Evolutionary conservation across 306 rosid genomes (phyloP).

Genomic region (Bauhinia variegata): DNA sequence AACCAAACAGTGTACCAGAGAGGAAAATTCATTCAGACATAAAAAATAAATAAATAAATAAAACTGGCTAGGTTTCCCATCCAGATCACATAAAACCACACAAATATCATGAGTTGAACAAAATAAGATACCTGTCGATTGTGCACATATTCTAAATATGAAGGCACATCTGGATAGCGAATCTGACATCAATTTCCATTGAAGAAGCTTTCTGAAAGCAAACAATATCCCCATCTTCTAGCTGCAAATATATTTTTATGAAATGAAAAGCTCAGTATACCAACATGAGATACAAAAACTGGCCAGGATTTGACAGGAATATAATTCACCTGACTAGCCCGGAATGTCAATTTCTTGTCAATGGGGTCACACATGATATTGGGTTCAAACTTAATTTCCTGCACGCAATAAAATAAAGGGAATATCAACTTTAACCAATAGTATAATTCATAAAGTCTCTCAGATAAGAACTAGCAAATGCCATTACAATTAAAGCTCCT

Average conservation of each 20-base stretch:
- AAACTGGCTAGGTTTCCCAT: neutral
- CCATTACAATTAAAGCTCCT: neutral
- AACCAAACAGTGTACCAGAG: too few species aligned
- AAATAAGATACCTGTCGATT: constrained; percentile 76
- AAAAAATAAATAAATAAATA: constrained; percentile 1
- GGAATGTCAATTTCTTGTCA: constrained; percentile 78
- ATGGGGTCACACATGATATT: constrained; percentile 90
- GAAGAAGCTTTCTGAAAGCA: constrained; percentile 79
- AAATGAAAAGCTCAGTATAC: constrained; percentile 5
- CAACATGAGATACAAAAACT: constrained; percentile 21
- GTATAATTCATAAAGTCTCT: neutral
- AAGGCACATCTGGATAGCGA: constrained; percentile 87
- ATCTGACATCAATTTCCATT: constrained; percentile 53
- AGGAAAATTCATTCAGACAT: neutral
- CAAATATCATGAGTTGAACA: constrained; percentile 13
- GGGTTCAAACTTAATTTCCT: constrained; percentile 97
- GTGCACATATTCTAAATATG: constrained; percentile 87
- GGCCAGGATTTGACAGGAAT: constrained; percentile 12
- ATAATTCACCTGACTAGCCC: constrained; percentile 70
- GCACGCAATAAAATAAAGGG: constrained; percentile 20
- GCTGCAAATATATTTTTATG: constrained; percentile 43
- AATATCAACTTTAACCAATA: constrained; percentile 18
- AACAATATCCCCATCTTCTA: constrained; percentile 92
- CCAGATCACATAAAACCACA: constrained; percentile 1
- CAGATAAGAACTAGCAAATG: constrained; percentile 18